These are phyloP conservation scores for Neoboletus subvelutipes DNA, from an alignment of 768 basidiomycete genomes.

Conservation along the genomic window DNA sequence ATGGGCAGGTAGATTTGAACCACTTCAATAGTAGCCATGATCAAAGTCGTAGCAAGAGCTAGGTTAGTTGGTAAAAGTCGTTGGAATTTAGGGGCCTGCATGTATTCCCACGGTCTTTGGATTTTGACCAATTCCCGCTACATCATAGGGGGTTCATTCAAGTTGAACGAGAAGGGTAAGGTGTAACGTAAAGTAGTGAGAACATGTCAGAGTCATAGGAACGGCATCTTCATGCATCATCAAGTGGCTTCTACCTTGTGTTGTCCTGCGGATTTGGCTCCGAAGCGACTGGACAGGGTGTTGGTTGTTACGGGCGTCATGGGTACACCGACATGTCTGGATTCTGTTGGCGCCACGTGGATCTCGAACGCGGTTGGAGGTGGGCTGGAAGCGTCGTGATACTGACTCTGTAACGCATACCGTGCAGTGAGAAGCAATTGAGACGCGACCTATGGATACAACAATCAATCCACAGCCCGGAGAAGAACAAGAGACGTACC, in stretches of 20 bases:
- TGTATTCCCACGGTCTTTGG: too few species aligned
- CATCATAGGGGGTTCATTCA: too few species aligned
- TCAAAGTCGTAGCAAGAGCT: too few species aligned
- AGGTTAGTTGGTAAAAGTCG: too few species aligned
- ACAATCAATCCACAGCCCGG: neutral
- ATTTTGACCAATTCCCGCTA: too few species aligned
- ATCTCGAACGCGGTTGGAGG: neutral
- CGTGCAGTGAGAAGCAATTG: constrained; percentile 20
- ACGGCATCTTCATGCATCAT: neutral
- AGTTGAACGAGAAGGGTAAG: neutral
- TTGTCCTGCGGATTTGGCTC: neutral
- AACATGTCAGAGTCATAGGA: too few species aligned
- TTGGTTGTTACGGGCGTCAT: neutral
- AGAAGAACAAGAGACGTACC: constrained; percentile 7
- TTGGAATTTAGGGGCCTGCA: too few species aligned
- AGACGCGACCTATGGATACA: constrained; percentile 6
- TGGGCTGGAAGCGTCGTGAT: neutral
- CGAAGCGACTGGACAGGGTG: neutral
- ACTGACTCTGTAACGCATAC: constrained; percentile 4
- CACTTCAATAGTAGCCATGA: too few species aligned
- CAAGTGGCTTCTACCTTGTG: too few species aligned
- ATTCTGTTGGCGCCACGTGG: neutral
- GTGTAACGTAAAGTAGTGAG: neutral
- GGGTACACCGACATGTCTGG: neutral
- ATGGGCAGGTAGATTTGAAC: too few species aligned